Evolutionary conservation across 257 asterid genomes (phyloP).

Genomic region (Solanum chmielewskii): DNA sequence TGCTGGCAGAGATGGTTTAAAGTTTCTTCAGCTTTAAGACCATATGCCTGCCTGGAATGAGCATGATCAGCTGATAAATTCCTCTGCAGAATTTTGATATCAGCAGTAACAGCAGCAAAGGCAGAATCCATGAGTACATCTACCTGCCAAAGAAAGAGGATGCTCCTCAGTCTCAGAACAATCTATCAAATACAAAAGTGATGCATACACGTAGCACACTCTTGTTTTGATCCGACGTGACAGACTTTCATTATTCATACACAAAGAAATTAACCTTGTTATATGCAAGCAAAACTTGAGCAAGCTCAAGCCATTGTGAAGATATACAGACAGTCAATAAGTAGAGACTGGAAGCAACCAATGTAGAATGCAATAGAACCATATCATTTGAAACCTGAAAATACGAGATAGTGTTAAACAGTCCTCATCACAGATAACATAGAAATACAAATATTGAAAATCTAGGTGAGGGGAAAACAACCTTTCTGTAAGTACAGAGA

Average conservation of each 20-base stretch:
- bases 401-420: constrained; percentile 27
- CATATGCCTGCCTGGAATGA: constrained; percentile 27
- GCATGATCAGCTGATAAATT: constrained; percentile 50
- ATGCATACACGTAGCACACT: neutral
- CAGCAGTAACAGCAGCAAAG: constrained; percentile 66
- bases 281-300: constrained; percentile 77
- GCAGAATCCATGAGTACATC: constrained; percentile 79
- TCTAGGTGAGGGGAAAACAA: constrained; percentile 8
- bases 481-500: constrained; percentile 77
- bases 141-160: constrained; percentile 51
- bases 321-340: constrained; percentile 66
- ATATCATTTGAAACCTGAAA: constrained; percentile 42
- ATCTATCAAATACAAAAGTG: neutral
- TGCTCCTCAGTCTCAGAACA: neutral
- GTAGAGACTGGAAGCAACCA: constrained; percentile 82
- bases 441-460: neutral
- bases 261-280: constrained; percentile 41
- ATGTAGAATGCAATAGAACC: constrained; percentile 85
- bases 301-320: constrained; percentile 78
- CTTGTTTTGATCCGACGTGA: neutral
- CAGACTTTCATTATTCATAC: neutral
- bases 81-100: constrained; percentile 61
- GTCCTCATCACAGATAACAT: constrained; percentile 5
- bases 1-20: constrained; percentile 88
- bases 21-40: constrained; percentile 52